These are phyloP conservation scores for Talaromyces sp. DNA, from an alignment of 2,329 filamentous ascomycete genomes.

Conservation along the genomic window DNA sequence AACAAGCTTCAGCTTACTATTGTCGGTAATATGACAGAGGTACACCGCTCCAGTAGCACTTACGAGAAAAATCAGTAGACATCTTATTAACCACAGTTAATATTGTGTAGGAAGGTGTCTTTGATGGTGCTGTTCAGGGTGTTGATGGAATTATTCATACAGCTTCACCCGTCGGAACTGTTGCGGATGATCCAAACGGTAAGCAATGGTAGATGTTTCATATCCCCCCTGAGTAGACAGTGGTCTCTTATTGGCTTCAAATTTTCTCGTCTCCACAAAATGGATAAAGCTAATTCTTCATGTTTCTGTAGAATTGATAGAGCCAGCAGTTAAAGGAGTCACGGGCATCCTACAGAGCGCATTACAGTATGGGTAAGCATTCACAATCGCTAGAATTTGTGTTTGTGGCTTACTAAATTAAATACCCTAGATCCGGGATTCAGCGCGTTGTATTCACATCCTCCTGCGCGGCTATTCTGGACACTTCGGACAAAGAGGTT, in stretches of 20 bases:
- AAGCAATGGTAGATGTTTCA: background rate
- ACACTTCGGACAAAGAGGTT: background rate
- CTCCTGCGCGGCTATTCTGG: conserved; percentile 1
- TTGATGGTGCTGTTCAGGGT: background rate
- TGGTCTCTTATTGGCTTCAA: too few species aligned
- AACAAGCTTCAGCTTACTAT: background rate
- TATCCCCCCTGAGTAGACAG: too few species aligned
- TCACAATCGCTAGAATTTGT: background rate
- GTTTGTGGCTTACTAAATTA: too few species aligned
- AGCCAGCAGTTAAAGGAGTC: background rate
- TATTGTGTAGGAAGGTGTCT: background rate
- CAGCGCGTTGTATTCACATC: background rate
- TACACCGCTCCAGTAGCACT: background rate
- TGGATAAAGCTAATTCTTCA: too few species aligned
- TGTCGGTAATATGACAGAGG: background rate
- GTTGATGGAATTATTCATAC: conserved; percentile 1
- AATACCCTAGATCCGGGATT: background rate
- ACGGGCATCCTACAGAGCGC: background rate
- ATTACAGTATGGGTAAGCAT: background rate
- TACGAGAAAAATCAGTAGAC: too few species aligned
- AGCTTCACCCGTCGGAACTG: background rate
- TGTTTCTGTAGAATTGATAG: background rate
- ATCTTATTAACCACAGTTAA: too few species aligned
- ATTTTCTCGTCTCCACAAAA: too few species aligned
- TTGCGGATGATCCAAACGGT: background rate